Base-by-base conservation (phyloP, 441 rosid genomes). In the Croton setiger region DNA sequence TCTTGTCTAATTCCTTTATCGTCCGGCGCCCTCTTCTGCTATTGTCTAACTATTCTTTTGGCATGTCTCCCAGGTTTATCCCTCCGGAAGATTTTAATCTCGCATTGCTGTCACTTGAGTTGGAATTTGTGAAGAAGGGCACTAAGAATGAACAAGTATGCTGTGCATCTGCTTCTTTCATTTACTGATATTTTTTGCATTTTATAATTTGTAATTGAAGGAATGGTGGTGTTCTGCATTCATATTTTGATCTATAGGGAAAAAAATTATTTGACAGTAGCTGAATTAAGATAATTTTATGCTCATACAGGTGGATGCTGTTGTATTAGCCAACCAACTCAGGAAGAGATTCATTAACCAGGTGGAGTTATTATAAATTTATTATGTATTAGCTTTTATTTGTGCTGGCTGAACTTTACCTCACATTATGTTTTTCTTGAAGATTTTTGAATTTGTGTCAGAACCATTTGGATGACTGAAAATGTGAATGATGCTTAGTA, bases 111-210 rank as follows among this genome's bases (percentile, higher is more conserved):
- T 83, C 83, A 20, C 83, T 88, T 4, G 99, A 95, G 75, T 74
- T 92, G 75, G 98, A 95, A 55, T 95, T 95, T 76, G 96, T 92
- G 41, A 95, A 92, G 79, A 92, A 83, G 72, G 98, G 97, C 48
- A 86, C 92, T 35, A 92, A 82, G 81, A 92, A 53, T 77, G 97
- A 95, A 81, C 89, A 89, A 84, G 99, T 87, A 64, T 56, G 68
- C 63, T 4, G 8, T 57, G 37, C 20, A 14, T 35, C 49, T 69
- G 10, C 13, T 18, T 13, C 37, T 20, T 45, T n/a, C 18, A 0
- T 58, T 58, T 45, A 4, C 35, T 44, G n/a, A n/a, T n/a, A n/a
- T 20, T 0, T 48, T n/a, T 56, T 33, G 62, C n/a, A 6, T 56
- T 44, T 39, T 44, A 12, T 18, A 66, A 37, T 47, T 43, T 57